Conservation (phyloP, 345 rosid species). For the Eutrema heterophyllum region DNA sequence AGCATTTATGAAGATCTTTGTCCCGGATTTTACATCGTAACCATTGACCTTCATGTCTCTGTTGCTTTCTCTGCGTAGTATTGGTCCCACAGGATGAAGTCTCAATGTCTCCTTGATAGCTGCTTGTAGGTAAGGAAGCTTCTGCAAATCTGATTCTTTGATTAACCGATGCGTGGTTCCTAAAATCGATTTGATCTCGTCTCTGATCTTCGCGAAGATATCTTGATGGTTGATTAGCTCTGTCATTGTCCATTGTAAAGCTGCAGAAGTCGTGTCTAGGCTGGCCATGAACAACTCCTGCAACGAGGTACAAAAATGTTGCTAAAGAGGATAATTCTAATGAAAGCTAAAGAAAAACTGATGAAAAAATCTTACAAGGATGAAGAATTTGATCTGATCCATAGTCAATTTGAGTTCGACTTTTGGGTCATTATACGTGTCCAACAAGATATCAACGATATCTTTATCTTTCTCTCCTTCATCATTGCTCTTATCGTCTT, state of each 20-base stretch:
- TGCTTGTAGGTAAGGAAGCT: conserved; percentile 67
- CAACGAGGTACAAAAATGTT: background rate
- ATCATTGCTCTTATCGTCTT: conserved; percentile 26
- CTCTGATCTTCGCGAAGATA: conserved; percentile 42
- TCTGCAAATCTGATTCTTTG: conserved; percentile 53
- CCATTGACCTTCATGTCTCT: conserved; percentile 28
- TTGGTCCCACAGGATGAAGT: conserved; percentile 70
- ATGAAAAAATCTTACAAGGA: conserved; percentile 44
- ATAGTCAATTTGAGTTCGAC: conserved; percentile 50
- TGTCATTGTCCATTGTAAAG: conserved; percentile 56
- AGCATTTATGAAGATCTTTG: conserved; percentile 30
- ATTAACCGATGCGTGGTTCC: conserved; percentile 40
- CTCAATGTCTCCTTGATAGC: conserved; percentile 59
- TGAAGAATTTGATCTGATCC: conserved; percentile 58
- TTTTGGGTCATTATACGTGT: conserved; percentile 41
- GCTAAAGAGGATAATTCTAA: background rate
- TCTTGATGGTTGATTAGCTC: conserved; percentile 61
- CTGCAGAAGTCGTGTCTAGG: conserved; percentile 32
- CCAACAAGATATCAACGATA: conserved; percentile 53
- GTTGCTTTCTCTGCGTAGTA: conserved; percentile 52
- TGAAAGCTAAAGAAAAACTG: background rate
- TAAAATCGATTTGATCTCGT: conserved; percentile 44
- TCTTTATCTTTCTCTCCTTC: conserved; percentile 40
- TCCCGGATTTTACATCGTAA: conserved; percentile 23
- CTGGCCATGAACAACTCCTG: conserved; percentile 36